These are phyloP conservation scores for Lathyrus tuberosus DNA, from an alignment of 306 rosid genomes.

Conservation along the genomic window DNA sequence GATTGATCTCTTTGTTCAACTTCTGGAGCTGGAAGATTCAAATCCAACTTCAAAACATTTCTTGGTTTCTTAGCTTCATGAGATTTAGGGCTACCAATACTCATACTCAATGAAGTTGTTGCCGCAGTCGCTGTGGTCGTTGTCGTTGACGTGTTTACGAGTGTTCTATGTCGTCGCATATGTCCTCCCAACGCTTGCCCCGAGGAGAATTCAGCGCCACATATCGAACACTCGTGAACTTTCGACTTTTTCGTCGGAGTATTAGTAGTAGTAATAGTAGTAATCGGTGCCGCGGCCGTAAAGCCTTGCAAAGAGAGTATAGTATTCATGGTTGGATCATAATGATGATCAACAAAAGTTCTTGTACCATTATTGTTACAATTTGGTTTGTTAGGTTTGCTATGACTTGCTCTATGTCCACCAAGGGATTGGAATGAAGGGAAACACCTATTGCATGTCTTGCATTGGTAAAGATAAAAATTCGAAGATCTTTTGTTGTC, in stretches of 20 bases:
- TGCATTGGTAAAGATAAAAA: conserved; percentile 59
- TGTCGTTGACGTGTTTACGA: conserved; percentile 20
- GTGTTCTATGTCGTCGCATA: conserved; percentile 81
- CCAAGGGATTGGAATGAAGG: conserved; percentile 92
- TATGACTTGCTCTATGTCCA: conserved; percentile 93
- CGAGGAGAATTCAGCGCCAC: conserved; percentile 79
- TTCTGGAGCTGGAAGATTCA: conserved; percentile 88
- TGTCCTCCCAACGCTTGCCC: conserved; percentile 99
- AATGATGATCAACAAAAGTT: conserved; percentile 15
- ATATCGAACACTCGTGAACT: conserved; percentile 79
- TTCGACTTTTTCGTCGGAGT: conserved; percentile 39
- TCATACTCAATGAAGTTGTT: neutral
- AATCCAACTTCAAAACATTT: conserved; percentile 60
- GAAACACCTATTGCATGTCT: conserved; percentile 78
- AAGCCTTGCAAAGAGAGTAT: conserved; percentile 53
- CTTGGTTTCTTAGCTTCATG: conserved; percentile 51
- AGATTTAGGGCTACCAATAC: conserved; percentile 26
- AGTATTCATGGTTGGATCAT: conserved; percentile 47
- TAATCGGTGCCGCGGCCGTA: neutral
- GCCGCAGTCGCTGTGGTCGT: neutral
- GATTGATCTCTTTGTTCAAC: conserved; percentile 49
- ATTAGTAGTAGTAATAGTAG: neutral
- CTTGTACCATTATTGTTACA: neutral
- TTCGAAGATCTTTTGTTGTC: neutral
- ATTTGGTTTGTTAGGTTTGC: conserved; percentile 50